Conservation (phyloP, 2,329 filamentous ascomycete genomes). For the Neocucurbitaria cava region DNA sequence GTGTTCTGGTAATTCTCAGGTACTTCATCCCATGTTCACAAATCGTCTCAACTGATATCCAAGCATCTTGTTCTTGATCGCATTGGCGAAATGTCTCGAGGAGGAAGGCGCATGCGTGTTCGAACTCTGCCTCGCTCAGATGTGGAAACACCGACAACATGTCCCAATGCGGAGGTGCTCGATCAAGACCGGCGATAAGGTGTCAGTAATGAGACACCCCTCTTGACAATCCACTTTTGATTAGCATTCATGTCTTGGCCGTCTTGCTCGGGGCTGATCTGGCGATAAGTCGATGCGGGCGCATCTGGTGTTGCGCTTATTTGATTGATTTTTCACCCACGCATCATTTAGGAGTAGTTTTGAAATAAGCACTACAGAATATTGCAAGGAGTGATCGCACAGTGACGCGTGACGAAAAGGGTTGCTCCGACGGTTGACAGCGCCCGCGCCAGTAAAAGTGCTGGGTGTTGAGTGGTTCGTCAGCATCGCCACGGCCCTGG, state of each 20-base stretch:
- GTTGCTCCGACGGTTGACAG: not conserved
- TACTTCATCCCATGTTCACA: slow-evolving; percentile 16
- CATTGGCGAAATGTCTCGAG: slow-evolving; percentile 18
- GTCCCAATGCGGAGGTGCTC: not conserved
- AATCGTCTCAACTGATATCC: slow-evolving; percentile 31
- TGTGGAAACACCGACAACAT: slow-evolving; percentile 35
- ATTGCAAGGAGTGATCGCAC: not conserved
- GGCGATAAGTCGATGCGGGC: not conserved
- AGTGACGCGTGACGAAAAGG: not conserved
- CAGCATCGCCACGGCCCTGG: not conserved
- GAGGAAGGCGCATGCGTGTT: slow-evolving; percentile 32
- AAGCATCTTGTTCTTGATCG: slow-evolving; percentile 25
- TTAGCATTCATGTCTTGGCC: not conserved
- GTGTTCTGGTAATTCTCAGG: slow-evolving; percentile 30
- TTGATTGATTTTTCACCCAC: not conserved
- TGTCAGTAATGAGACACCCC: not conserved
- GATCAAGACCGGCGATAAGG: not conserved
- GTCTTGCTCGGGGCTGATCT: not conserved
- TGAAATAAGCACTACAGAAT: not conserved
- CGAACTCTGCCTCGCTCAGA: slow-evolving; percentile 38
- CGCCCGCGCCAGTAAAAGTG: not conserved
- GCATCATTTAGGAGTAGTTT: not conserved
- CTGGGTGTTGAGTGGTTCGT: not conserved
- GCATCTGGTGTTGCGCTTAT: not conserved
- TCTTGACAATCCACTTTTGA: not conserved